These are phyloP conservation scores for Boletellus deceptivus DNA, from an alignment of 1,284 basidiomycete genomes.

Conservation along the genomic window DNA sequence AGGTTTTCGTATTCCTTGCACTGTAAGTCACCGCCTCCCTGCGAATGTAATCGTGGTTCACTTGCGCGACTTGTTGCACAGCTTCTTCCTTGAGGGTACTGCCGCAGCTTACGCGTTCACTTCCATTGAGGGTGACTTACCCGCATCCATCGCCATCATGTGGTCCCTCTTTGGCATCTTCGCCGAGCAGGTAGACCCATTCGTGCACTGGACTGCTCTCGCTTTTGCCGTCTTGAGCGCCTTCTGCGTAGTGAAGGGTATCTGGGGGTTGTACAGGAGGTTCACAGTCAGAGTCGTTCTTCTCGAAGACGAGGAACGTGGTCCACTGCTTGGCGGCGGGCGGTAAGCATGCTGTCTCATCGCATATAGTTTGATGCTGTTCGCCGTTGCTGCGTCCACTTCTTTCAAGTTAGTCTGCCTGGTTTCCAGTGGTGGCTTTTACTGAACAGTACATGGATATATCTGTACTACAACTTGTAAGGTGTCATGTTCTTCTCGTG, in stretches of 20 bases:
- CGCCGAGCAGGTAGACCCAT: slow-evolving; percentile 59
- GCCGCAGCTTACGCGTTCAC: slow-evolving; percentile 91
- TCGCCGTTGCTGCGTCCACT: neutral
- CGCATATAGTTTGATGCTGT: neutral
- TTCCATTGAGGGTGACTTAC: slow-evolving; percentile 85
- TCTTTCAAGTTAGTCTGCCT: neutral
- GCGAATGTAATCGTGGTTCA: slow-evolving; percentile 8
- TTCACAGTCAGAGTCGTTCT: slow-evolving; percentile 46
- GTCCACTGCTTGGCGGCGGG: slow-evolving; percentile 61
- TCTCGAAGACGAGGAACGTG: slow-evolving; percentile 83
- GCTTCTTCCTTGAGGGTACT: slow-evolving; percentile 92
- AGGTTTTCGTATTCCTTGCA: slow-evolving; percentile 90
- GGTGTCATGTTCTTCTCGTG: neutral
- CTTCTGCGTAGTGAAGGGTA: slow-evolving; percentile 79
- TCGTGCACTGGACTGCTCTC: slow-evolving; percentile 89
- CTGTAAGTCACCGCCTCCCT: slow-evolving; percentile 44
- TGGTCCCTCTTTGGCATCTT: slow-evolving; percentile 86
- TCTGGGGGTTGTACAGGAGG: slow-evolving; percentile 49
- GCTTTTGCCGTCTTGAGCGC: slow-evolving; percentile 84
- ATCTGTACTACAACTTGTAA: slow-evolving; percentile 1
- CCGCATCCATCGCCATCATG: slow-evolving; percentile 81
- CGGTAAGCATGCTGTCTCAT: slow-evolving; percentile 14
- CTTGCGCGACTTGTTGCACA: slow-evolving; percentile 24
- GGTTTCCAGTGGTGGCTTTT: neutral
- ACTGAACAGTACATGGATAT: slow-evolving; percentile 7